These are phyloP conservation scores for Blastomyces emzantsi DNA, from an alignment of 2,329 filamentous ascomycete species.

Conservation along the genomic window DNA sequence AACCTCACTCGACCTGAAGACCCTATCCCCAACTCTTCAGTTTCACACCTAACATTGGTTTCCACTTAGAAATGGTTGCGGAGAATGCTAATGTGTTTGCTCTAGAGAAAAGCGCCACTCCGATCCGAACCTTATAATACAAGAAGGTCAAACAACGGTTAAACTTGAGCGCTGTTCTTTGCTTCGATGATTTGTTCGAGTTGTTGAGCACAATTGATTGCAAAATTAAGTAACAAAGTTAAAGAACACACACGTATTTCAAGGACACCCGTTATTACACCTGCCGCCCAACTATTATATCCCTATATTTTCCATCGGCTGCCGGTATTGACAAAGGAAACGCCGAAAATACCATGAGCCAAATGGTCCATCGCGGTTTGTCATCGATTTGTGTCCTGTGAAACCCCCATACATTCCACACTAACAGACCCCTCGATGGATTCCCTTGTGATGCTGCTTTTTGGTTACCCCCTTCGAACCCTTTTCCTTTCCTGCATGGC, in stretches of 20 bases:
- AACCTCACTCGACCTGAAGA: no score
- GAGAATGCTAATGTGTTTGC: neutral
- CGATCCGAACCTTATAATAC: neutral
- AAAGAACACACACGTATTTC: neutral
- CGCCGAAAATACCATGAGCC: neutral
- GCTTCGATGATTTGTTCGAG: neutral
- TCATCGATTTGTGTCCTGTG: neutral
- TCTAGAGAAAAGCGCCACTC: neutral
- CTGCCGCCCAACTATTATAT: neutral
- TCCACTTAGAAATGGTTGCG: neutral
- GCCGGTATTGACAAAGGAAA: neutral
- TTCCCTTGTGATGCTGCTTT: constrained; percentile 12
- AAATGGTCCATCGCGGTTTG: neutral
- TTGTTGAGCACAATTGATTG: neutral
- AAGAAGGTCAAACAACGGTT: neutral
- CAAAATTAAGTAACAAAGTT: neutral
- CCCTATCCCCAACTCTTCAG: no score
- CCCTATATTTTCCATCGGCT: neutral
- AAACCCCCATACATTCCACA: neutral
- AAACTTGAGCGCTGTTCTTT: neutral
- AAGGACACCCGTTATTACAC: neutral
- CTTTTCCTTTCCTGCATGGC: neutral
- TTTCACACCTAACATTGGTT: neutral
- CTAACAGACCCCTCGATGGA: constrained; percentile 19
- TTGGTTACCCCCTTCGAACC: neutral